Evolutionary conservation across 352 stramenopile genomes (phyloP).

Genomic region (Phytophthora sp.): DNA sequence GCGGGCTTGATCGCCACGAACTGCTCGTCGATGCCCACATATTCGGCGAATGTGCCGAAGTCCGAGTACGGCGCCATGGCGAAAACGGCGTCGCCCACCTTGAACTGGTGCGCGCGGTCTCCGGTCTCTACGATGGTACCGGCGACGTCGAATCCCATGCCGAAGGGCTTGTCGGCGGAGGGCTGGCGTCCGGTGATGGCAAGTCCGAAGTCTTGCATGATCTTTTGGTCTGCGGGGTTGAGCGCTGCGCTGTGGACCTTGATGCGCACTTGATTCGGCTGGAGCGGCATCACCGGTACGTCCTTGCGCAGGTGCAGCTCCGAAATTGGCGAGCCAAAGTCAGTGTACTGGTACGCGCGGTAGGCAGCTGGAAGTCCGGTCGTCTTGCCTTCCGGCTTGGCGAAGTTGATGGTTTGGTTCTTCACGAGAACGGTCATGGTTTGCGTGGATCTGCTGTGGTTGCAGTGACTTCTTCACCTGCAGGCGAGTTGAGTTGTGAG

Average conservation of each 20-base stretch:
- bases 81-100: conserved; percentile 72
- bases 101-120: conserved; percentile 42
- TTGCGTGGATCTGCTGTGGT: too few relatives aligned
- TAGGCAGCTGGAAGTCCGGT: conserved; percentile 3
- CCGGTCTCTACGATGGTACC: conserved; percentile 68
- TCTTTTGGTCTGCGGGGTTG: conserved; percentile 75
- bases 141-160: conserved; percentile 69
- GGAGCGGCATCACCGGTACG: conserved; percentile 13
- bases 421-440: too few relatives aligned
- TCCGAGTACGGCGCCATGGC: conserved; percentile 42
- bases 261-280: conserved; percentile 51
- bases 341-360: conserved; percentile 29
- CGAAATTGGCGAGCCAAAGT: conserved; percentile 11
- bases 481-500: conserved; percentile 1
- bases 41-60: conserved; percentile 65
- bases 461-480: conserved; percentile 5
- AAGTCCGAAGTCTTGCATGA: conserved; percentile 44
- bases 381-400: neutral
- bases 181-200: conserved; percentile 39
- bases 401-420: neutral
- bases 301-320: conserved; percentile 24
- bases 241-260: conserved; percentile 64
- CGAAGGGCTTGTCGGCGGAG: conserved; percentile 36
- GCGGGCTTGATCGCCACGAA: conserved; percentile 57
- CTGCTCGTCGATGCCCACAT: conserved; percentile 39